Base-by-base conservation (phyloP, 2,329 filamentous ascomycete genomes). In the Pseudogymnoascus sp. region DNA sequence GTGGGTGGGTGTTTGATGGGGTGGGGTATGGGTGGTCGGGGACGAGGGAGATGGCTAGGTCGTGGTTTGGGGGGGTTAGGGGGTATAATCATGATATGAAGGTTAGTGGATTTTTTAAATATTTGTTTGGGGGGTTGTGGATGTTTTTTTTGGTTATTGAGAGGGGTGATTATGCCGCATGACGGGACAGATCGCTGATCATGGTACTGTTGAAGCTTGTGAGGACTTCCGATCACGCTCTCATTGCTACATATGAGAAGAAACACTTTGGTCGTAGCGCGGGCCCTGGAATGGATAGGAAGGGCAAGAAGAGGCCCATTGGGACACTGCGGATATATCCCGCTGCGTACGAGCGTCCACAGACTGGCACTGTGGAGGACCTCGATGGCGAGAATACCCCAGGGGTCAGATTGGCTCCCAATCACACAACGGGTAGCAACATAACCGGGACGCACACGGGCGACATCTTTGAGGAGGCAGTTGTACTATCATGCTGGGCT, bases 41-140 rank as follows among this genome's bases (percentile, higher is more conserved):
- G 68, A 68, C 60, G 68, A 69, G 8, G 68, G 69, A 21, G 67
- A 69, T 43, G 67, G 66, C 5, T 66, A 69, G 45, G 66, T 67
- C 45, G 68, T 67, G 35, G 64, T 66, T 25, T 67, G 69, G 59
- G 64, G 66, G 41, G 67, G 25, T 66, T 66, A 55, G 12, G 11
- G 49, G 49, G 49, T 55, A 18, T 1, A 33, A n/a, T 9, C 49
- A 55, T 33, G 49, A 55, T 35, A 35, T 55, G 49, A 55, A 55
- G 49, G 49, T 55, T 3, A 3, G 49, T 55, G 16, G 12, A 5
- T 33, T 35, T 5, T 35, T 11, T 2, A 4, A 23, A 23, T 23
- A 14, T 14, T 8, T 55, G n/a, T 33, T 33, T 16, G 4, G n/a
- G 49, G 1, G 25, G 4, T 31, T 18, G 8, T 31, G 16, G 23